These are phyloP conservation scores for Candida corydali DNA, from an alignment of 805 yeast species.

Conservation along the genomic window DNA sequence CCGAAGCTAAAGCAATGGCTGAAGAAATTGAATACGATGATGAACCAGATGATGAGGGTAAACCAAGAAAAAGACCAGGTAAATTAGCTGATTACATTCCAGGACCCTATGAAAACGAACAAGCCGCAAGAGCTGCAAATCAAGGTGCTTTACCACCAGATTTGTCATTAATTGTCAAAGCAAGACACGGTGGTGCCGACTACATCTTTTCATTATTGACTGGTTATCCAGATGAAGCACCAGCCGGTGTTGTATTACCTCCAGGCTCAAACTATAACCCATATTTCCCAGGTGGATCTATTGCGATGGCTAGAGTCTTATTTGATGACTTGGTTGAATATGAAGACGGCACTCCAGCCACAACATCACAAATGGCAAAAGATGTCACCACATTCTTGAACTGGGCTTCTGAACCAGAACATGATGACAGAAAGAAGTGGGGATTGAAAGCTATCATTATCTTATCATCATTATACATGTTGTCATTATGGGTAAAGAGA, in stretches of 20 bases:
- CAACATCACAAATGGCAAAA: slow-evolving; percentile 99
- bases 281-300: slow-evolving; percentile 99
- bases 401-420: slow-evolving; percentile 99
- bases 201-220: slow-evolving; percentile 92
- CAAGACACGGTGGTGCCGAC: slow-evolving; percentile 97
- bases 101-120: slow-evolving; percentile 94
- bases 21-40: slow-evolving; percentile 97
- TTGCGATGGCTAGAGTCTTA: slow-evolving; percentile 98
- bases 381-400: slow-evolving; percentile 93
- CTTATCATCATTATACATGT: slow-evolving; percentile 70
- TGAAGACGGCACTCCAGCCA: slow-evolving; percentile 98
- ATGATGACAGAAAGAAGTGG: slow-evolving; percentile 93
- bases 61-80: slow-evolving; percentile 97
- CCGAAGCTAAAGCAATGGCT: slow-evolving; percentile 89
- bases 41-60: slow-evolving; percentile 94
- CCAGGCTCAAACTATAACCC: slow-evolving; percentile 98
- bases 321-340: slow-evolving; percentile 96
- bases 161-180: slow-evolving; percentile 93
- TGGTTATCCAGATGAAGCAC: slow-evolving; percentile 98
- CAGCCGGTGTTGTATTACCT: slow-evolving; percentile 93
- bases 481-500: slow-evolving; percentile 89
- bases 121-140: slow-evolving; percentile 99
- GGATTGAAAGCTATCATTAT: slow-evolving; percentile 91
- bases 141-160: slow-evolving; percentile 99
- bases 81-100: slow-evolving; percentile 94